phyloP scores from a whole-genome alignment of 1,284 basidiomycete genomes.

The Ganoderma boninense region DNA sequence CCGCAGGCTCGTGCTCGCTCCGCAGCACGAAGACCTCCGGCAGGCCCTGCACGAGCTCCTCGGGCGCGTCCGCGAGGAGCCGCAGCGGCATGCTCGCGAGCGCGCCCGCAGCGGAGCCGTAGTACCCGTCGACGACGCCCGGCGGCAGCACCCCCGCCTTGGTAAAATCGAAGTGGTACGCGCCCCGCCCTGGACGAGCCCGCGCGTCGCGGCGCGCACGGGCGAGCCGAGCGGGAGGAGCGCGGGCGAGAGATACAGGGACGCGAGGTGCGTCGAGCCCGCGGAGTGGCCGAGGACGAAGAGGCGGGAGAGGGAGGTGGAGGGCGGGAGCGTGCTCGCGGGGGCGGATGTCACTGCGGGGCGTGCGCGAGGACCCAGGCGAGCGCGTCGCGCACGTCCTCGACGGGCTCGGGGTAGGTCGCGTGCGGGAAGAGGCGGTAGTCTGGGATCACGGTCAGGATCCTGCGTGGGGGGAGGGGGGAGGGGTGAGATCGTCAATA shows the following conservation, averaged over 20 bases:
- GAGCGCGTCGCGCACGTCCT: constrained; percentile 66
- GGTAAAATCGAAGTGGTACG: constrained; percentile 48
- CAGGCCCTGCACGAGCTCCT: constrained; percentile 45
- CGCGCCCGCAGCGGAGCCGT: constrained; percentile 52
- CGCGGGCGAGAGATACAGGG: constrained; percentile 52
- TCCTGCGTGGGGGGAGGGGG: constrained; percentile 31
- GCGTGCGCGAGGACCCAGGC: constrained; percentile 56
- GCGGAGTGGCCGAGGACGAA: constrained; percentile 67
- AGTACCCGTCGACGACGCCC: constrained; percentile 49
- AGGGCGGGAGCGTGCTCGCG: neutral
- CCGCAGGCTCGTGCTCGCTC: constrained; percentile 60
- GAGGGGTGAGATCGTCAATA: neutral
- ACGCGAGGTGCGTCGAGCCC: constrained; percentile 57
- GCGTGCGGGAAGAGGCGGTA: constrained; percentile 66
- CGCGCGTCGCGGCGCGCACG: too few species aligned
- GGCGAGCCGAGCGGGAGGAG: constrained; percentile 44
- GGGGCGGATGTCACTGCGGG: constrained; percentile 22
- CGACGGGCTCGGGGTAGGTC: constrained; percentile 58
- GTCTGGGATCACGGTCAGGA: constrained; percentile 68
- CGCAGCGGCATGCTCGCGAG: constrained; percentile 50
- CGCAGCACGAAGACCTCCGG: constrained; percentile 57
- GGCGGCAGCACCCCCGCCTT: constrained; percentile 34
- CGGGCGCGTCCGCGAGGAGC: constrained; percentile 47
- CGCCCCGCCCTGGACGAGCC: constrained; percentile 56
- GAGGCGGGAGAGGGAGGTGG: constrained; percentile 42